These are phyloP conservation scores for Forsythia viridissima DNA, from an alignment of 257 asterid genomes.

Conservation along the genomic window DNA sequence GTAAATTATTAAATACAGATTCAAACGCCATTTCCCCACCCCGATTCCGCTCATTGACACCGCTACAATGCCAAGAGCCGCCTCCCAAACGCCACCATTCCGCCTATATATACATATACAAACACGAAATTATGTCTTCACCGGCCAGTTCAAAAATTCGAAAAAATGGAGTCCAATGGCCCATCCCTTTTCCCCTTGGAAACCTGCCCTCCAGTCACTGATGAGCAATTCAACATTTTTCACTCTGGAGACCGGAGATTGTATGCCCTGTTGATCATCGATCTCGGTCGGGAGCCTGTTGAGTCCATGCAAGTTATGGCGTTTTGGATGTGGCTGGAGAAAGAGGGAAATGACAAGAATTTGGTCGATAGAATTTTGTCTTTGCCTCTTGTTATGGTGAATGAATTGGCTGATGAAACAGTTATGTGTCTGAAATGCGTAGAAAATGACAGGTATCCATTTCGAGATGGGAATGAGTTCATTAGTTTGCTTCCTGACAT, in stretches of 20 bases:
- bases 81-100: slow-evolving; percentile 18
- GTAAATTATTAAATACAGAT: not conserved
- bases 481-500: slow-evolving; percentile 32
- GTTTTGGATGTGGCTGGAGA: slow-evolving; percentile 62
- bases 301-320: slow-evolving; percentile 58
- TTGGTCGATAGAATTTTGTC: slow-evolving; percentile 33
- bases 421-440: slow-evolving; percentile 40
- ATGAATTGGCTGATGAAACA: slow-evolving; percentile 43
- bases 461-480: not conserved
- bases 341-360: slow-evolving; percentile 19
- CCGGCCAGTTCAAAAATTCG: not conserved
- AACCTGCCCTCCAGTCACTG: slow-evolving; percentile 31
- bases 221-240: slow-evolving; percentile 51
- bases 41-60: slow-evolving; percentile 20
- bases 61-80: slow-evolving; percentile 5
- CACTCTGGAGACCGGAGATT: slow-evolving; percentile 56
- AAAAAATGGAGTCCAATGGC: slow-evolving; percentile 22
- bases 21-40: not conserved
- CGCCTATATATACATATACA: not conserved
- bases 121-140: not conserved
- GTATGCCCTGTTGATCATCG: slow-evolving; percentile 30
- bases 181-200: slow-evolving; percentile 30
- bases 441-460: slow-evolving; percentile 25
- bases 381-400: slow-evolving; percentile 33
- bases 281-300: slow-evolving; percentile 47